Base-by-base conservation (phyloP, 2,329 filamentous ascomycete species). In the Periglandula ipomoeae region DNA sequence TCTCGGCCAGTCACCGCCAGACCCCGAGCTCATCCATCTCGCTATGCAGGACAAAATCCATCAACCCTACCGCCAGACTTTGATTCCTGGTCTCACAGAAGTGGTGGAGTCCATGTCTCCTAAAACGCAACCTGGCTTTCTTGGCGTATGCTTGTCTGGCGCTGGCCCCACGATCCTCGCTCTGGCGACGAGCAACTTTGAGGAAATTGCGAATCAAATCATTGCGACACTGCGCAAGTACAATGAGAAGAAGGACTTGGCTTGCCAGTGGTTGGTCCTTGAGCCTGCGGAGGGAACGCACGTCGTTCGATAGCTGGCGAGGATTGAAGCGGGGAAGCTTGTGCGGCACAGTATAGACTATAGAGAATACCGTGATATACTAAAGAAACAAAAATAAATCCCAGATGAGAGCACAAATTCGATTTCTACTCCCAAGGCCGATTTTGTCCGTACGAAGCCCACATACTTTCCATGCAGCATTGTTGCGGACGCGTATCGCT, bases 11-110 rank as follows among this genome's bases (percentile, higher is more conserved):
- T 91, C 87, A 7, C 91, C 93, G 9, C 91, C 90, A 2, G 86
- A 96, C 62, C 85, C 93, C 20, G 85, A 94, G 59, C 85, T 95
- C 67, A 98, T 98, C 65, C 94, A 94, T 71, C 82, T 94, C 43
- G 91, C 90, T 42, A 98, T 98, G 93, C 93, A 97, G 70, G 93
- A 98, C 73, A 95, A 90, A 70, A 82, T 98, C 52, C 93, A 98
- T 71, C 93, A 98, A 69, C 93, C 89, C 39, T 97, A 98, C 72
- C 85, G 93, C 47, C 85, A 93, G 69, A 85, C 79, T 2, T 79
- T 98, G 53, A 95, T 98, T 57, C 93, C 93, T 1, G 93, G 91
- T 1, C 76, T 98, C 50, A 85, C 87, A 15, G 86, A 95, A 63
- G 91, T 98, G 47, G 81, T 98, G 46, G 81, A 89, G 65, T 91